Evolutionary conservation across 805 yeast species (phyloP).

Genomic region (Alloascoidea hylecoeti): DNA sequence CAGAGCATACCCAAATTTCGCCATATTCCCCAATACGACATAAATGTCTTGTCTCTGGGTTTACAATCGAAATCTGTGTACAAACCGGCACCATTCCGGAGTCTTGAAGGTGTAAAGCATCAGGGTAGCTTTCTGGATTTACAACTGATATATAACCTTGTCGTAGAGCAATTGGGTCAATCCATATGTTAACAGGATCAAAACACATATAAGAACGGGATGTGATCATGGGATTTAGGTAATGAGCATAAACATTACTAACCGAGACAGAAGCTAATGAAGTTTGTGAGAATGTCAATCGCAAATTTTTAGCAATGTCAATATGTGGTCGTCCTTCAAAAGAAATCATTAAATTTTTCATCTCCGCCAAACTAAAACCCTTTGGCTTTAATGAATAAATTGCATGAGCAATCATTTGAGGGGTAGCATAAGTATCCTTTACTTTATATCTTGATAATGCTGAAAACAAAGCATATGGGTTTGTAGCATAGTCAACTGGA

Average conservation of each 20-base stretch:
- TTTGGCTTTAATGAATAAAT: conserved; percentile 43
- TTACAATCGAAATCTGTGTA: conserved; percentile 86
- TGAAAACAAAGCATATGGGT: conserved; percentile 58
- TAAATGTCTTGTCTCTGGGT: conserved; percentile 73
- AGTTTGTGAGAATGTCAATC: conserved; percentile 48
- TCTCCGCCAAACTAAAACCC: conserved; percentile 42
- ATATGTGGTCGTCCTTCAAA: conserved; percentile 63
- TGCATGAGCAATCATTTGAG: conserved; percentile 71
- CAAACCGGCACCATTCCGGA: conserved; percentile 94
- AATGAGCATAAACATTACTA: conserved; percentile 66
- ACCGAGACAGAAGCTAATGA: conserved; percentile 55
- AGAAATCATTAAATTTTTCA: conserved; percentile 77
- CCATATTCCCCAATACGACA: conserved; percentile 91
- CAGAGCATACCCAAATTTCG: conserved; percentile 93
- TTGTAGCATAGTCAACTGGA: conserved; percentile 61
- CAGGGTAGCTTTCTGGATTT: conserved; percentile 54
- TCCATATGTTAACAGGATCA: conserved; percentile 75
- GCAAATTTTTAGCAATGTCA: conserved; percentile 38
- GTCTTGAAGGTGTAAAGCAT: conserved; percentile 72
- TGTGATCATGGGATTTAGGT: conserved; percentile 69
- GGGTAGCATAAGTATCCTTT: conserved; percentile 75
- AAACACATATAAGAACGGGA: conserved; percentile 79
- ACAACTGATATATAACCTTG: conserved; percentile 77
- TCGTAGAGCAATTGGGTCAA: conserved; percentile 81
- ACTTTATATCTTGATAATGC: conserved; percentile 65